A percentile compares a stretch with the other conserved stretches of the same genome.
Evolutionary conservation across 2,329 filamentous ascomycete genomes (phyloP).

Genomic region (Beauveria sp.): DNA sequence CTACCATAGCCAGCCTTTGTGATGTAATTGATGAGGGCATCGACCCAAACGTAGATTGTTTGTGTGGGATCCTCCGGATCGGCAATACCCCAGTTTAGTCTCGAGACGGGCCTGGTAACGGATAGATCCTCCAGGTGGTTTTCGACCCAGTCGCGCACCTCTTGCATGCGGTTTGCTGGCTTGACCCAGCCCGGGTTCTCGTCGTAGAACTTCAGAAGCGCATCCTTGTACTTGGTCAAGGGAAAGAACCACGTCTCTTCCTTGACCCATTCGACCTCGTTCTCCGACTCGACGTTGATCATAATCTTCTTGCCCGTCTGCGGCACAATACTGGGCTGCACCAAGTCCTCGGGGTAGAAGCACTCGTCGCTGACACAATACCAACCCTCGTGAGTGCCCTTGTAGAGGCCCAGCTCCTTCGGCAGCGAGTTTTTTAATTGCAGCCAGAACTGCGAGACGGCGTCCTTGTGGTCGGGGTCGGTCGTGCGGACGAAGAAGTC

Average conservation of each 20-base stretch:
- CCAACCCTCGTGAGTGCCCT: slow-evolving; percentile 85
- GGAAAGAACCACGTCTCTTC: slow-evolving; percentile 95
- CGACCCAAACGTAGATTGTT: slow-evolving; percentile 97
- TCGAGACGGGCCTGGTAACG: slow-evolving; percentile 70
- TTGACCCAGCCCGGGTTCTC: slow-evolving; percentile 71
- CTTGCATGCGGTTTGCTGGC: slow-evolving; percentile 64
- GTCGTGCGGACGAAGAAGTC: slow-evolving; percentile 93
- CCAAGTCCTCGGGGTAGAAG: slow-evolving; percentile 74
- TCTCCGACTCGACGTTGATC: slow-evolving; percentile 79
- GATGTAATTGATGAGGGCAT: slow-evolving; percentile 89
- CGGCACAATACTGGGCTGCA: slow-evolving; percentile 69
- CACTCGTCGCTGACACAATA: slow-evolving; percentile 96
- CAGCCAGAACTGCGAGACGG: slow-evolving; percentile 85
- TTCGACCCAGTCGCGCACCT: slow-evolving; percentile 69
- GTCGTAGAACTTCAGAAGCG: slow-evolving; percentile 70
- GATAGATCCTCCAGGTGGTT: slow-evolving; percentile 80
- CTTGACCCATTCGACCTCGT: slow-evolving; percentile 88
- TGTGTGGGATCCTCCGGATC: slow-evolving; percentile 79
- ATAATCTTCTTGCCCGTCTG: slow-evolving; percentile 76
- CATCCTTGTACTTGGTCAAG: slow-evolving; percentile 73
- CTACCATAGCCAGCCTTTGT: slow-evolving; percentile 70
- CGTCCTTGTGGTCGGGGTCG: slow-evolving; percentile 69
- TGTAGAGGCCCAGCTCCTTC: slow-evolving; percentile 71
- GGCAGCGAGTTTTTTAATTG: slow-evolving; percentile 49
- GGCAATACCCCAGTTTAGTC: slow-evolving; percentile 79